Percentiles rank a stretch among this genome's conserved stretches.
phyloP scores from a whole-genome alignment of 2,329 filamentous ascomycete genomes.

The Magnaporthales sp. region DNA sequence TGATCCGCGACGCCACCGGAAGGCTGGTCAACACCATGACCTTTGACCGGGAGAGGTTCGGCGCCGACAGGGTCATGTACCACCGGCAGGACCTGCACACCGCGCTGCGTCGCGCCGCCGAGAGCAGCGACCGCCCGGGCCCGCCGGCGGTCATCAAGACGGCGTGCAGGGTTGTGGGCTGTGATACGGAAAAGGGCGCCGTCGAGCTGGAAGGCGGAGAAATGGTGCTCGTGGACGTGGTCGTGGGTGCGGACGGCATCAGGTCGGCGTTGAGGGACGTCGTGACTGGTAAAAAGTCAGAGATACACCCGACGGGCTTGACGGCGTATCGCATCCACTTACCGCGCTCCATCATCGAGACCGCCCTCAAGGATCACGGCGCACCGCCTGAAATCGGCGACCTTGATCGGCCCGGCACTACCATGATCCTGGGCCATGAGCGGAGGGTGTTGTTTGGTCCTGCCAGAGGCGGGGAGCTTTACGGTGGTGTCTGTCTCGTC shows the following conservation, averaged over 20 bases:
- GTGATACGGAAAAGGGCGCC: not conserved
- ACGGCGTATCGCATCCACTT: slow-evolving; percentile 28
- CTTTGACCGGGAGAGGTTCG: slow-evolving; percentile 21
- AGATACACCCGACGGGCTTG: slow-evolving; percentile 22
- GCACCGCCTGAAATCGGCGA: not conserved
- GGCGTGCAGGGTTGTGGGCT: not conserved
- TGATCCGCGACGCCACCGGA: slow-evolving; percentile 17
- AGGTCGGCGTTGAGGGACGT: slow-evolving; percentile 9
- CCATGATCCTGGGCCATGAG: slow-evolving; percentile 35
- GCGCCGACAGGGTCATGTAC: slow-evolving; percentile 29
- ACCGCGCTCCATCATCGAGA: slow-evolving; percentile 4
- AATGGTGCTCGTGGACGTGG: not conserved
- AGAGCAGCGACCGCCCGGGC: slow-evolving; percentile 12
- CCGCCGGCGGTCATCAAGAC: slow-evolving; percentile 17
- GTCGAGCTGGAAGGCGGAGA: not conserved
- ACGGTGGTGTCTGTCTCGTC: slow-evolving; percentile 9
- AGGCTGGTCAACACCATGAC: slow-evolving; percentile 21
- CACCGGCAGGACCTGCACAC: slow-evolving; percentile 31
- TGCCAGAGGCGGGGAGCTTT: slow-evolving; percentile 28
- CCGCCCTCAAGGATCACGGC: slow-evolving; percentile 6
- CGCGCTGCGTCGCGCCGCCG: slow-evolving; percentile 19
- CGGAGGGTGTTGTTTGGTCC: slow-evolving; percentile 36
- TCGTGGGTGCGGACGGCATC: not conserved
- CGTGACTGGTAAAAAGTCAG: slow-evolving; percentile 9
- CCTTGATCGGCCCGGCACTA: slow-evolving; percentile 24